phyloP scores from a whole-genome alignment of 1,139 yeast species.

The Yamadazyma trypodendri region DNA sequence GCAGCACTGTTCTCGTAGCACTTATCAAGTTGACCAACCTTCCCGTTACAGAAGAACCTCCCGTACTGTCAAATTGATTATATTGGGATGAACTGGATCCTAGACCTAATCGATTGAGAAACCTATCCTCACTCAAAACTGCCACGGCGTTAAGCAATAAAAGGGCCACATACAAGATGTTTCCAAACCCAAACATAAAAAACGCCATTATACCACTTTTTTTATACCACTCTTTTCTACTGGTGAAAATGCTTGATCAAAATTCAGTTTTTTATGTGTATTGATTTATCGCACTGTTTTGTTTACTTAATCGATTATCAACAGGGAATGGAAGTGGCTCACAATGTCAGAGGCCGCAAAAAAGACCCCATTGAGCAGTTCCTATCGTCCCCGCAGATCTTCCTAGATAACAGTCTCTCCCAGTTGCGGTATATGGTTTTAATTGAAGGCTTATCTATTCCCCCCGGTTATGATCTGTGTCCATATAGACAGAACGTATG shows the following conservation, averaged over 20 bases:
- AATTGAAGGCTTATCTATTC: constrained; percentile 68
- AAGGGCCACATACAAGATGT: constrained; percentile 40
- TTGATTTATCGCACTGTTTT: constrained; percentile 4
- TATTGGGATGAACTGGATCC: constrained; percentile 33
- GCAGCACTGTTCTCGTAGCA: constrained; percentile 46
- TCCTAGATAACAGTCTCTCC: constrained; percentile 68
- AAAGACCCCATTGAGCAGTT: constrained; percentile 69
- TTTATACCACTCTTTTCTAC: no score
- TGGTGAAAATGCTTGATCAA: no score
- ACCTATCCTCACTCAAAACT: constrained; percentile 48
- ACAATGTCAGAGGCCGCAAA: constrained; percentile 37
- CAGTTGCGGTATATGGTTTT: constrained; percentile 78
- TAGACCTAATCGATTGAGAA: constrained; percentile 49
- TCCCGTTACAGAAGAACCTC: constrained; percentile 32
- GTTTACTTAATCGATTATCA: constrained; percentile 5
- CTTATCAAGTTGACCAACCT: constrained; percentile 43
- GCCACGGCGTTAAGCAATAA: constrained; percentile 46
- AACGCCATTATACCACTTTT: no score
- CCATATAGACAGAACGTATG: constrained; percentile 78
- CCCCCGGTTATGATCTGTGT: constrained; percentile 50
- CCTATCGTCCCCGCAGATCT: constrained; percentile 57
- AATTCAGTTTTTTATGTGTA: no score
- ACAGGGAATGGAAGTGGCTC: constrained; percentile 4
- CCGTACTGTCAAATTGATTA: constrained; percentile 22
- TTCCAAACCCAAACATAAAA: constrained; percentile 47